Conservation (phyloP, 805 yeast species). For the Barnettozyma wickerhamii region DNA sequence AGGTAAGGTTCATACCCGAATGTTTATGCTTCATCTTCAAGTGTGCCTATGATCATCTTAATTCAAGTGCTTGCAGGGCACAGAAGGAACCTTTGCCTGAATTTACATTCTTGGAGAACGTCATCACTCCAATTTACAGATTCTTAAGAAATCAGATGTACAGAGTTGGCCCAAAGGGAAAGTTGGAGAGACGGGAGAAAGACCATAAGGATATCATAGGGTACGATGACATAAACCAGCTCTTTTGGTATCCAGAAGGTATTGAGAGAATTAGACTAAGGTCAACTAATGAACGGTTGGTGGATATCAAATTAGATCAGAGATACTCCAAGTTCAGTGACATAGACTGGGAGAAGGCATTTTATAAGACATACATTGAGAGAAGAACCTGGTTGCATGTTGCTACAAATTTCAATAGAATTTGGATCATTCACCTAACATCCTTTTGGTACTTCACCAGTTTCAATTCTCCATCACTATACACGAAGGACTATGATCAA, state of each 20-base stretch:
- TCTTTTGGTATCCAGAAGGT: constrained; percentile 81
- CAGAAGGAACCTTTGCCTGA: constrained; percentile 30
- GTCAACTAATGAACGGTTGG: constrained; percentile 36
- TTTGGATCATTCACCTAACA: constrained; percentile 73
- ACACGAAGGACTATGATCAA: constrained; percentile 54
- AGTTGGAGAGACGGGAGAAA: constrained; percentile 41
- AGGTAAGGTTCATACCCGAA: constrained; percentile 82
- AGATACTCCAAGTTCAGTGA: constrained; percentile 50
- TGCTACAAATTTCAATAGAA: constrained; percentile 67
- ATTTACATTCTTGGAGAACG: constrained; percentile 52
- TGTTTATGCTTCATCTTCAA: constrained; percentile 80
- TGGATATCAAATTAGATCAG: constrained; percentile 47
- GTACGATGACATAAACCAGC: constrained; percentile 84
- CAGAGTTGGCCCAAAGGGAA: constrained; percentile 41
- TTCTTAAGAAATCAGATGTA: constrained; percentile 55
- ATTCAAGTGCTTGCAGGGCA: constrained; percentile 34
- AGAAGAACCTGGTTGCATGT: constrained; percentile 75
- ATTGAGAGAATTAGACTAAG: constrained; percentile 51
- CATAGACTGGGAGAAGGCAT: constrained; percentile 62
- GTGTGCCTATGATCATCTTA: constrained; percentile 65
- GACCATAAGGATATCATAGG: constrained; percentile 75
- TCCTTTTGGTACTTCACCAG: constrained; percentile 77
- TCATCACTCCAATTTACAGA: constrained; percentile 68
- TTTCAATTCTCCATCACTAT: constrained; percentile 65
- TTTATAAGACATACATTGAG: constrained; percentile 73